phyloP scores from a whole-genome alignment of 805 yeast genomes.

The Yamadazyma phyllophila region DNA sequence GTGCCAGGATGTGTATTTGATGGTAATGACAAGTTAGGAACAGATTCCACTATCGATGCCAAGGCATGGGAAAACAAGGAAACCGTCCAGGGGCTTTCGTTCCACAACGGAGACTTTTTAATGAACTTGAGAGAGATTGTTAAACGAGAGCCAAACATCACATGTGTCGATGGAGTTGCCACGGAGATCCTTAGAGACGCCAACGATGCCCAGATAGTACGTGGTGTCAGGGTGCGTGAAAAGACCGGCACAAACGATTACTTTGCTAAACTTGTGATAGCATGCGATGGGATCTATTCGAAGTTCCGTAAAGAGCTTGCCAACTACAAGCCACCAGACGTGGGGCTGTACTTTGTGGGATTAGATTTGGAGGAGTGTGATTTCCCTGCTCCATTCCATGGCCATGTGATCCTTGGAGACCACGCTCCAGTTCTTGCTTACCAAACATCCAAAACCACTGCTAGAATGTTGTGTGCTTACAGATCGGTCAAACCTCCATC shows the following conservation, averaged over 20 bases:
- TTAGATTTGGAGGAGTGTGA: conserved; percentile 69
- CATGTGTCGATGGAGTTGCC: conserved; percentile 82
- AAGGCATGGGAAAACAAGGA: conserved; percentile 59
- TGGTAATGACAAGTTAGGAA: conserved; percentile 53
- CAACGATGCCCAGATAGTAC: conserved; percentile 21
- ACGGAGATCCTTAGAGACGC: conserved; percentile 57
- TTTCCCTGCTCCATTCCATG: conserved; percentile 73
- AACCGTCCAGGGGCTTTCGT: conserved; percentile 71
- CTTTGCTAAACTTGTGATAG: conserved; percentile 62
- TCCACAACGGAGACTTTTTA: conserved; percentile 90
- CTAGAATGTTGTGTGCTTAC: conserved; percentile 87
- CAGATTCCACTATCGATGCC: conserved; percentile 48
- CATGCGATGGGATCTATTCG: conserved; percentile 93
- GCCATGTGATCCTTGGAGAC: conserved; percentile 84
- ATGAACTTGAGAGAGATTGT: conserved; percentile 73
- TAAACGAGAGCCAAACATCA: conserved; percentile 66
- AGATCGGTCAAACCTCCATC: conserved; percentile 74
- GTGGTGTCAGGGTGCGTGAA: conserved; percentile 73
- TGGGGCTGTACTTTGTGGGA: conserved; percentile 87
- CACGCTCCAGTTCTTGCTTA: conserved; percentile 89
- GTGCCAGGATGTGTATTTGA: conserved; percentile 55
- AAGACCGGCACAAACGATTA: conserved; percentile 37
- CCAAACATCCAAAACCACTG: conserved; percentile 78
- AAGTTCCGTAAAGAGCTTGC: conserved; percentile 78
- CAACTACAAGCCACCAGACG: conserved; percentile 57